phyloP scores from a whole-genome alignment of 176 grass and related monocot species.

The Rhipidocladum racemiflorum region DNA sequence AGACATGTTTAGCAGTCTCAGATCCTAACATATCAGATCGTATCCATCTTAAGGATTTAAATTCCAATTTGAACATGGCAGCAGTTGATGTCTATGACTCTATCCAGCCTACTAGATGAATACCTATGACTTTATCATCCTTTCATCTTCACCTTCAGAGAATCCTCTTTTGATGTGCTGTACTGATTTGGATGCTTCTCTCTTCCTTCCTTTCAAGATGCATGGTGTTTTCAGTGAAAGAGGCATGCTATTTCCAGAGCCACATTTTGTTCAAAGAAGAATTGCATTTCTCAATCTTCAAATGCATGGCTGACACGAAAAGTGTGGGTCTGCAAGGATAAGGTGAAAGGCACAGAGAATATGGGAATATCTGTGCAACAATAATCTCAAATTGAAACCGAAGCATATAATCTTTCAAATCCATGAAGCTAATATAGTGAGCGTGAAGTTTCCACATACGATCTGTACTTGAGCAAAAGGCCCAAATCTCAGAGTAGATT shows the following conservation, averaged over 20 bases:
- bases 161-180: constrained; percentile 35
- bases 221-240: neutral
- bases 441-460: neutral
- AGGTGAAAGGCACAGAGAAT: neutral
- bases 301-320: neutral
- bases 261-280: constrained; percentile 13
- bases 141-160: constrained; percentile 27
- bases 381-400: neutral
- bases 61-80: constrained; percentile 26
- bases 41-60: constrained; percentile 28
- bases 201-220: constrained; percentile 15
- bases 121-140: constrained; percentile 9
- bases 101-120: constrained; percentile 27
- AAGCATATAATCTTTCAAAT: constrained; percentile 2
- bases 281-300: neutral
- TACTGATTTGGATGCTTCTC: constrained; percentile 20
- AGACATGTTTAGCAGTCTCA: neutral
- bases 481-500: constrained; percentile 8
- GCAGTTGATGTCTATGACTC: neutral
- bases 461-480: constrained; percentile 11
- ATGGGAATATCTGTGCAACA: neutral
- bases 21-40: constrained; percentile 38
- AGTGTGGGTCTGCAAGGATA: neutral
- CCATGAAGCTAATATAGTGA: neutral
- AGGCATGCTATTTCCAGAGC: constrained; percentile 23